These are phyloP conservation scores for Phytophthora podocarpi DNA, from an alignment of 352 stramenopile genomes.

Conservation along the genomic window DNA sequence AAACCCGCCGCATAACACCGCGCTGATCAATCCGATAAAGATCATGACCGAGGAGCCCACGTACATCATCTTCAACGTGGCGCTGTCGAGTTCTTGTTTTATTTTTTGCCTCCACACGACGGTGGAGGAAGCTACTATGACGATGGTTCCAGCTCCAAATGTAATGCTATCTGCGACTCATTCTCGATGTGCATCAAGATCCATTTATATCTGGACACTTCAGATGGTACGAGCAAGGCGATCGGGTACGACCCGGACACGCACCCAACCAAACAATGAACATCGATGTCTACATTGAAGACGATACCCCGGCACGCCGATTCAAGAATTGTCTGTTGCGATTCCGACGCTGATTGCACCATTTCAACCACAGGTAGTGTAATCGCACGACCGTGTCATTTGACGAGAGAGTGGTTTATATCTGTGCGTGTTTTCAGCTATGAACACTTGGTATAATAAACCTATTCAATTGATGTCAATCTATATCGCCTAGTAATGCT, in stretches of 20 bases:
- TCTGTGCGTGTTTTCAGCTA: no score
- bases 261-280: conserved; percentile 26
- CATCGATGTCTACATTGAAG: conserved; percentile 19
- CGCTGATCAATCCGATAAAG: conserved; percentile 53
- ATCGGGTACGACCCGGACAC: conserved; percentile 38
- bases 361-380: conserved; percentile 5
- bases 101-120: conserved; percentile 53
- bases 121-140: conserved; percentile 39
- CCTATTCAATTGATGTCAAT: no score
- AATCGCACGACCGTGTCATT: no score
- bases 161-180: conserved; percentile 45
- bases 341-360: conserved; percentile 13
- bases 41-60: conserved; percentile 87
- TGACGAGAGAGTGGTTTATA: no score
- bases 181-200: conserved; percentile 68
- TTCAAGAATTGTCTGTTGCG: conserved; percentile 8
- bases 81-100: conserved; percentile 65
- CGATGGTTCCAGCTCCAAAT: conserved; percentile 18
- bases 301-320: conserved; percentile 17
- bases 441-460: no score
- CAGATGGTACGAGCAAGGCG: conserved; percentile 36
- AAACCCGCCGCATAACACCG: conserved; percentile 48
- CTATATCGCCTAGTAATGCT: no score
- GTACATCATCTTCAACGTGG: conserved; percentile 51
- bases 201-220: conserved; percentile 40